These are phyloP conservation scores for Debaryomyces maramus DNA, from an alignment of 805 yeast genomes.

Conservation along the genomic window DNA sequence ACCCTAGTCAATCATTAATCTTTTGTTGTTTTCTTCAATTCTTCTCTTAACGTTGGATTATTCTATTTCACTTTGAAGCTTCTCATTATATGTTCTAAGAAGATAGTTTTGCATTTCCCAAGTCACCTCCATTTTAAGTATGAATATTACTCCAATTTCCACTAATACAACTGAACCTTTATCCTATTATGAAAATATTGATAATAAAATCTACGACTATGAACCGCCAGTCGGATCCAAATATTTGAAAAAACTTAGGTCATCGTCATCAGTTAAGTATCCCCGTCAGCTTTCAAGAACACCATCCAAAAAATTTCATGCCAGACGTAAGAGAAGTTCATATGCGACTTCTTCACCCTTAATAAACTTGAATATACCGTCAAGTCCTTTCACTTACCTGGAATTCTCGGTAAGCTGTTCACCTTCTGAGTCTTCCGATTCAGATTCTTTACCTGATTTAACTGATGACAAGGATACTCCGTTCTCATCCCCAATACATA, in stretches of 20 bases:
- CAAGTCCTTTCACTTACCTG: constrained; percentile 6
- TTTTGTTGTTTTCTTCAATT: constrained; percentile 1
- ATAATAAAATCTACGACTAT: constrained; percentile 24
- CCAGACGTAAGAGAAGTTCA: constrained; percentile 7
- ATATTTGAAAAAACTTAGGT: constrained; percentile 5
- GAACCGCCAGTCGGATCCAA: constrained; percentile 12
- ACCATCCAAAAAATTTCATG: constrained; percentile 9
- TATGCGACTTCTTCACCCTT: background rate
- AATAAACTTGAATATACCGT: constrained; percentile 2
- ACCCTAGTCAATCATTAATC: constrained; percentile 11
- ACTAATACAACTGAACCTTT: constrained; percentile 25
- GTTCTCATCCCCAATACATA: constrained; percentile 14
- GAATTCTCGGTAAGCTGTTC: constrained; percentile 13
- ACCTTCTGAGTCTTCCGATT: constrained; percentile 26
- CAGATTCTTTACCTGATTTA: constrained; percentile 40
- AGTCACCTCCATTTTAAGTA: constrained; percentile 2
- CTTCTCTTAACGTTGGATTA: background rate
- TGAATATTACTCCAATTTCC: constrained; percentile 13
- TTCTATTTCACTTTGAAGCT: background rate
- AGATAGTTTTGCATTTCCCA: background rate
- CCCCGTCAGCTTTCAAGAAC: constrained; percentile 6
- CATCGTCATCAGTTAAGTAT: constrained; percentile 10
- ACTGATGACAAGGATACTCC: constrained; percentile 31
- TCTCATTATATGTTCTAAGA: background rate
- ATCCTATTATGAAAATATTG: constrained; percentile 16